Evolutionary conservation across 441 rosid genomes (phyloP).

Genomic region (Erodium texanum): DNA sequence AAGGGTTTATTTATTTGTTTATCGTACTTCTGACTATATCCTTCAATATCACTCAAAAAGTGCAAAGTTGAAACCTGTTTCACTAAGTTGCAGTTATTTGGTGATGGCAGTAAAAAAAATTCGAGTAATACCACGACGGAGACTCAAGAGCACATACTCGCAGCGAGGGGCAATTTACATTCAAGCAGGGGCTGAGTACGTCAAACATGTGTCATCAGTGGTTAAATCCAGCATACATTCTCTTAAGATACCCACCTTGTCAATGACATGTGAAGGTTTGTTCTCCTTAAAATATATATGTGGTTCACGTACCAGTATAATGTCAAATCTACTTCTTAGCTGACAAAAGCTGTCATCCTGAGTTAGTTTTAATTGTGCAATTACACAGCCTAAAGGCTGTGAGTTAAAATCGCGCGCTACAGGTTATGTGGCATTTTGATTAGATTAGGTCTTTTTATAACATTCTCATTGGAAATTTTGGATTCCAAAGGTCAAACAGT

Average conservation of each 20-base stretch:
- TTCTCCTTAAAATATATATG: conserved; percentile 5
- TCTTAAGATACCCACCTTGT: conserved; percentile 55
- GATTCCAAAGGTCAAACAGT: too few species aligned
- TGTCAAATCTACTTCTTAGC: conserved; percentile 6
- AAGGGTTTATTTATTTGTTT: background rate
- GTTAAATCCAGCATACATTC: conserved; percentile 77
- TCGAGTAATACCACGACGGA: conserved; percentile 65
- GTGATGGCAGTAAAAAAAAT: conserved; percentile 60
- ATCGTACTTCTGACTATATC: background rate
- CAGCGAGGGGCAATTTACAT: conserved; percentile 59
- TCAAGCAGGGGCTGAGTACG: conserved; percentile 76
- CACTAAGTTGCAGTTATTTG: conserved; percentile 15
- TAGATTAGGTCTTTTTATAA: too few species aligned
- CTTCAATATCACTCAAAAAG: background rate
- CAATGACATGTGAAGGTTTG: conserved; percentile 67
- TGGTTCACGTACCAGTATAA: background rate
- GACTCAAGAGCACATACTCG: conserved; percentile 62
- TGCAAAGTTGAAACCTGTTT: background rate
- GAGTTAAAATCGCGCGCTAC: too few species aligned
- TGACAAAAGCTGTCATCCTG: background rate
- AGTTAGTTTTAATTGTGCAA: background rate
- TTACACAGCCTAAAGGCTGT: too few species aligned
- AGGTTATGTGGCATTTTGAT: too few species aligned
- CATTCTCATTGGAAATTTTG: too few species aligned
- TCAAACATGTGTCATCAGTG: conserved; percentile 65